phyloP scores from a whole-genome alignment of 2,329 filamentous ascomycete genomes.

The Pyrenophora graminea region DNA sequence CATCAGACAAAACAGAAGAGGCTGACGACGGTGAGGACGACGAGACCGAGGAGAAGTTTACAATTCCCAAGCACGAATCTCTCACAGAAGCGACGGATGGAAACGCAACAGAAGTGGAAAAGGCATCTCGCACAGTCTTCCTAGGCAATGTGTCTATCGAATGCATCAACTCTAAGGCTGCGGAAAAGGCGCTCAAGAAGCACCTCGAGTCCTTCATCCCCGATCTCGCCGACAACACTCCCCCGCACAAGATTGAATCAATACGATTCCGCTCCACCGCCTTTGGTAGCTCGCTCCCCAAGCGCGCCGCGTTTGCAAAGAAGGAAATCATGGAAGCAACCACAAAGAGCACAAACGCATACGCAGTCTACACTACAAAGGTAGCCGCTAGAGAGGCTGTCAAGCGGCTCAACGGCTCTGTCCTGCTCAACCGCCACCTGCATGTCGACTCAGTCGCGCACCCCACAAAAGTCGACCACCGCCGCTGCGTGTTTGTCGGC shows the following conservation, averaged over 20 bases:
- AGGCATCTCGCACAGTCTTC: conserved; percentile 88
- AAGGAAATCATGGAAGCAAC: conserved; percentile 89
- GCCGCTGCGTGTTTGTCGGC: conserved; percentile 92
- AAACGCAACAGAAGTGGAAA: conserved; percentile 69
- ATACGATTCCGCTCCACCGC: conserved; percentile 93
- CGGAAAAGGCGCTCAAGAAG: conserved; percentile 74
- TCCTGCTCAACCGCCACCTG: conserved; percentile 84
- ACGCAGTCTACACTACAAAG: conserved; percentile 81
- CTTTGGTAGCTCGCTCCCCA: conserved; percentile 80
- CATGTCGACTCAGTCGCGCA: conserved; percentile 90
- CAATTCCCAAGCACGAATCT: conserved; percentile 57
- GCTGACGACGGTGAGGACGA: conserved; percentile 22
- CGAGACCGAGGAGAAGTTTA: conserved; percentile 55
- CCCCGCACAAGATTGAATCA: conserved; percentile 78
- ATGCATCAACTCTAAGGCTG: conserved; percentile 79
- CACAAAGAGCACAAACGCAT: conserved; percentile 91
- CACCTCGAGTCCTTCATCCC: conserved; percentile 79
- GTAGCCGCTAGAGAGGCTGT: conserved; percentile 77
- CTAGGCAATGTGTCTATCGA: conserved; percentile 85
- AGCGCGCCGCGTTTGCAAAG: conserved; percentile 91
- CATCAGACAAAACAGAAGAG: conserved; percentile 9
- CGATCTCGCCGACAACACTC: conserved; percentile 52
- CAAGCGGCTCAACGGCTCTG: conserved; percentile 77
- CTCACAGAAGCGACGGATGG: conserved; percentile 45
- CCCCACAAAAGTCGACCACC: conserved; percentile 79